Conservation (phyloP, 495 filamentous ascomycete genomes). For the Xylaria intraflava region DNA sequence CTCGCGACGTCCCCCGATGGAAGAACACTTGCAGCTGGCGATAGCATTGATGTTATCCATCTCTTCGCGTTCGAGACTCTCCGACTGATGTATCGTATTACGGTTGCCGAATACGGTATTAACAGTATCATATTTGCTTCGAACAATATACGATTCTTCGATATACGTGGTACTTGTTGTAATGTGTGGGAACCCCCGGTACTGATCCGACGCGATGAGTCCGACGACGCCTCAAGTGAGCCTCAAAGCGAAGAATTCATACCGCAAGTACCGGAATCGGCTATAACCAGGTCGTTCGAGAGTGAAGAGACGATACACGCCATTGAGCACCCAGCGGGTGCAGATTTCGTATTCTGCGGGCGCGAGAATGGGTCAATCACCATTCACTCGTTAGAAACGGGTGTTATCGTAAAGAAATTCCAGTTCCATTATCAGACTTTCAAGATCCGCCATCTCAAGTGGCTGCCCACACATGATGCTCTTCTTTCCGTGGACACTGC, state of each 20-base stretch:
- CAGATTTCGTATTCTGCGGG: conserved; percentile 15
- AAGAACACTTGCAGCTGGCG: conserved; percentile 16
- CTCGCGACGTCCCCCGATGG: conserved; percentile 19
- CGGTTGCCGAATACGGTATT: conserved; percentile 16
- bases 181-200: conserved; percentile 22
- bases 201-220: conserved; percentile 15
- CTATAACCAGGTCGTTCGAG: neutral
- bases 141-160: conserved; percentile 17
- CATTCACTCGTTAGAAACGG: conserved; percentile 9
- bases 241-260: conserved; percentile 17
- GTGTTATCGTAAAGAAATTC: too few species aligned
- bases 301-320: conserved; percentile 9
- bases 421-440: too few species aligned
- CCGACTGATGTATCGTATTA: conserved; percentile 15
- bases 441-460: too few species aligned
- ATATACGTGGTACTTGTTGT: conserved; percentile 12
- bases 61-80: conserved; percentile 18
- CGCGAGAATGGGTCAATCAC: conserved; percentile 21
- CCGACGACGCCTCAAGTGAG: conserved; percentile 18
- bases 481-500: too few species aligned
- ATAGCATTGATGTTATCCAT: conserved; percentile 17
- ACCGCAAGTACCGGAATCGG: conserved; percentile 3
- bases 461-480: too few species aligned
- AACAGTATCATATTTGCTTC: conserved; percentile 17
- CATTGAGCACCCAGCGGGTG: conserved; percentile 12